phyloP scores from a whole-genome alignment of 176 grass and related monocot genomes.

The Typha latifolia region DNA sequence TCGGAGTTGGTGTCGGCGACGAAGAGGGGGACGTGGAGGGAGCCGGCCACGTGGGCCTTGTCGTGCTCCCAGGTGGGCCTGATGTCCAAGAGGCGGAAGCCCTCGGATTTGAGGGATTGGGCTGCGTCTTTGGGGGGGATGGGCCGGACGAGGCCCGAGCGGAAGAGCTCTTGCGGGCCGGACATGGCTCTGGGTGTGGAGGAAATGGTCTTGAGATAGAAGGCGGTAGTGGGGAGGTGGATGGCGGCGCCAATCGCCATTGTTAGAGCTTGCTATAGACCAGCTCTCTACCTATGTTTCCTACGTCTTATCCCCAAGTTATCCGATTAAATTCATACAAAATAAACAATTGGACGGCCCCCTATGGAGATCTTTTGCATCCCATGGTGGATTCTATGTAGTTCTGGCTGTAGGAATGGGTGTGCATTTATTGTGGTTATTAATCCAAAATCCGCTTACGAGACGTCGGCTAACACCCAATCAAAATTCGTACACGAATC shows the following conservation, averaged over 20 bases:
- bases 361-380: no score
- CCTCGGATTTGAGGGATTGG: constrained; percentile 26
- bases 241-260: constrained; percentile 31
- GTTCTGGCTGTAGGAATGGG: no score
- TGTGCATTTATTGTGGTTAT: no score
- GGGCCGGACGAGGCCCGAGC: constrained; percentile 47
- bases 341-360: no score
- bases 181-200: constrained; percentile 10
- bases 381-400: no score
- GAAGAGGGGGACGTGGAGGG: constrained; percentile 59
- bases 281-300: no score
- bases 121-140: constrained; percentile 49
- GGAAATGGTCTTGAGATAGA: neutral
- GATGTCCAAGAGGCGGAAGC: constrained; percentile 69
- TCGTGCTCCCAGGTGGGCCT: constrained; percentile 69
- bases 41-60: constrained; percentile 50
- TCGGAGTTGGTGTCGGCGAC: constrained; percentile 47
- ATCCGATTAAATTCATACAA: no score
- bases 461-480: no score
- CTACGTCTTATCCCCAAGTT: no score
- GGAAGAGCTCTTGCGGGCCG: constrained; percentile 38
- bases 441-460: no score
- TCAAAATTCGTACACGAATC: no score
- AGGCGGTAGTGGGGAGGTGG: constrained; percentile 5
- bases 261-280: no score